Evolutionary conservation across 73 alveolate genomes (phyloP), one percentile per base, ranked within the genome.

Genomic region (Symbiodinium pilosum): DNA sequence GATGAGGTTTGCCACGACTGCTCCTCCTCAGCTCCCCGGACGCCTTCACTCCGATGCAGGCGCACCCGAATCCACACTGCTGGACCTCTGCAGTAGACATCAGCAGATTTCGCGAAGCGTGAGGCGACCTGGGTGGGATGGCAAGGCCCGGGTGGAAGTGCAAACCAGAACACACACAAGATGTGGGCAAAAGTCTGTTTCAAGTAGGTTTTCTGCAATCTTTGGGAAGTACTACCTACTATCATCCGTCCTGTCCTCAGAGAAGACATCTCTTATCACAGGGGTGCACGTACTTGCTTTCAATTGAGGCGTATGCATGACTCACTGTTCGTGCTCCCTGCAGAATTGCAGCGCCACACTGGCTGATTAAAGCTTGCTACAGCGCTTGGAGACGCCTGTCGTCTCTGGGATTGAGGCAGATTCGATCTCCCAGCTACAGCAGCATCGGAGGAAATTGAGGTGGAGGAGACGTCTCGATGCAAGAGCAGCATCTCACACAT

Each of bases 1-100:
- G 20, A 71, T 42, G 38, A 88, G 95, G 95, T n/a, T 64, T 71
- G 40, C 97, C 97, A 1, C 87, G 89, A n/a, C 97, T 91, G 28
- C 51, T 91, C 6, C 88, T 91, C 42, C 51, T 91, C 87, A 91
- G 97, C 77, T 3, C 83, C 56, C 36, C 39, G 38, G 81, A 91
- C n/a, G 75, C 44, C 24, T 4, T 30, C 39, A 54, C 47, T 36
- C 97, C 97, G 18, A 14, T 56, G 71, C 64, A 64, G 51, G 95
- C n/a, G 69, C 59, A 14, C 59, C 81, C 81, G 81, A 4, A 38
- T 8, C 34, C 4, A 51, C 30, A 9, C 14, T 14, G 59, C 6
- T 47, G 59, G 59, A 47, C 14, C 59, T 47, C 14, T n/a, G n/a
- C n/a, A n/a, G n/a, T n/a, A n/a, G n/a, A n/a, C n/a, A n/a, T n/a